Evolutionary conservation across 345 rosid species (phyloP), one percentile per base, ranked within the genome.

Genomic region (Populus euphratica): DNA sequence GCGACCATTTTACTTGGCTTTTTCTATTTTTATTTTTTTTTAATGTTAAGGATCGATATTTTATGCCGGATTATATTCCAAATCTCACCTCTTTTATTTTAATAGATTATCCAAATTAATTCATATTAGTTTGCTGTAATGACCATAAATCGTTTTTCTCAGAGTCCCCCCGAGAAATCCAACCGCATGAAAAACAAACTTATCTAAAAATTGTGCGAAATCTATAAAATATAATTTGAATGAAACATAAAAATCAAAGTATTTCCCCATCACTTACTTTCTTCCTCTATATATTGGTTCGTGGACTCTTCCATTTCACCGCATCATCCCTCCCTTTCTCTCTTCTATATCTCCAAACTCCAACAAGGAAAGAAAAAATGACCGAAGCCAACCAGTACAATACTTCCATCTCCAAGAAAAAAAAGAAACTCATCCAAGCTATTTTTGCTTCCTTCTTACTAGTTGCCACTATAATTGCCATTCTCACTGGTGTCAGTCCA

Each of bases 401-500:
- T 2, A 11, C 18, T 62, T 54, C 88, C 56, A 11, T 61, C 64
- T 50, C 78, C 75, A 79, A 77, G 74, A 84, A 63, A 73, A 83
- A 71, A 23, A 86, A 81, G 69, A 87, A 78, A 20, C 44, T 90
- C 31, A 72, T 83, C 75, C 31, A 85, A 0, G 70, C 83, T 33
- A 69, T 86, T 56, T 78, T 88, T 47, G 84, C 84, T 8, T 69
- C 81, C n/a, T 6, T 89, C 49, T 68, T 91, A 7, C 73, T 89
- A 18, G 82, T 84, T 4, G 86, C 82, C 73, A 74, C 89, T 8
- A 61, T 83, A 1, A 79, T 88, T 7, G 91, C 82, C 82, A 81
- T 88, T 79, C 84, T 80, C 35, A 75, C 85, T 21, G 89, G 81
- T 27, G 86, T 85, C 1, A 83, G 82, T 29, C 80, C 87, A 5